Conservation (phyloP, 2,329 filamentous ascomycete genomes). For the Colletotrichum scovillei region DNA sequence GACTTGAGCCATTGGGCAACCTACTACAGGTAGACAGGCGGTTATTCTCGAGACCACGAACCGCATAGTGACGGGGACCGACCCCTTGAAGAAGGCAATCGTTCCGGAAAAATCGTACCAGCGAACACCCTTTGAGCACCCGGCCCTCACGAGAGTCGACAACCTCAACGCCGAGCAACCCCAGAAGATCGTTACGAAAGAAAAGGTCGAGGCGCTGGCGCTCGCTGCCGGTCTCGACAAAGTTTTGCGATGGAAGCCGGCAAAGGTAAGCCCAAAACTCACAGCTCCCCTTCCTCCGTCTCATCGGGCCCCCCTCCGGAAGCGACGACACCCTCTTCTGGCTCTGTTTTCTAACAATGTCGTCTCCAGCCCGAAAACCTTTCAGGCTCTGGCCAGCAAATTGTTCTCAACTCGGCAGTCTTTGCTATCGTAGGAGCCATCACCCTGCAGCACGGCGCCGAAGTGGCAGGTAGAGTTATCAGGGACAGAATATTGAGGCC, state of each 20-base stretch:
- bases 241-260: conserved; percentile 90
- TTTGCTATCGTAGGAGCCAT: conserved; percentile 91
- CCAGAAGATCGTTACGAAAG: conserved; percentile 69
- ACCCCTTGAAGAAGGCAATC: conserved; percentile 42
- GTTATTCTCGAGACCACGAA: conserved; percentile 45
- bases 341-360: background rate
- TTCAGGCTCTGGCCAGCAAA: conserved; percentile 76
- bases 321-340: background rate
- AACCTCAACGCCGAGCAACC: conserved; percentile 75
- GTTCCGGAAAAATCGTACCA: conserved; percentile 59
- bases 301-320: background rate
- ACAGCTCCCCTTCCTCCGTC: background rate
- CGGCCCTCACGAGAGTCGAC: conserved; percentile 77
- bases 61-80: conserved; percentile 67
- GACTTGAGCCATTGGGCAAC: conserved; percentile 10
- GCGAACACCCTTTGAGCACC: conserved; percentile 76
- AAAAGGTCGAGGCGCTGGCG: conserved; percentile 76
- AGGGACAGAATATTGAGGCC: conserved; percentile 78
- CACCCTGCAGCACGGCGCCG: conserved; percentile 86
- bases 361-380: conserved; percentile 70
- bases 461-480: conserved; percentile 79
- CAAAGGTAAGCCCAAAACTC: conserved; percentile 68
- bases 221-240: conserved; percentile 75
- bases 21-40: conserved; percentile 42
- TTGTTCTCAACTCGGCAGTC: conserved; percentile 80